Conservation (phyloP, 2,329 filamentous ascomycete species). For the Metarhizium anisopliae region DNA sequence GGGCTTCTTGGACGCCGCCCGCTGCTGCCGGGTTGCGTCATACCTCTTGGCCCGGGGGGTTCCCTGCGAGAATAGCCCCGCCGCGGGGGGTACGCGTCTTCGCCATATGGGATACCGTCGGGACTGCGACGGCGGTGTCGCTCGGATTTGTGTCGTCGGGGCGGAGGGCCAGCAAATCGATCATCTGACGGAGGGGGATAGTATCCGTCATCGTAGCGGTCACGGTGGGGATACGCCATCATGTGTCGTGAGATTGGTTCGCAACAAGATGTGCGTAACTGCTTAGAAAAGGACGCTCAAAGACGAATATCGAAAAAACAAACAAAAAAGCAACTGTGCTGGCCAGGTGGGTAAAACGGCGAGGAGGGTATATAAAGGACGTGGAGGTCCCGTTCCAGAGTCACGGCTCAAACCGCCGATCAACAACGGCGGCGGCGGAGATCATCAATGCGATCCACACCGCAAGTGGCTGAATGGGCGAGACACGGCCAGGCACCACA, state of each 20-base stretch:
- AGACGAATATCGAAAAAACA: neutral
- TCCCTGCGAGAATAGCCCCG: slow-evolving; percentile 7
- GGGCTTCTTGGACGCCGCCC: slow-evolving; percentile 9
- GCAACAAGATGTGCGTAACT: neutral
- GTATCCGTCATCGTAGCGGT: slow-evolving; percentile 17
- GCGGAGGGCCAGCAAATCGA: slow-evolving; percentile 4
- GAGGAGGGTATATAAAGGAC: neutral
- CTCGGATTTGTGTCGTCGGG: slow-evolving; percentile 16
- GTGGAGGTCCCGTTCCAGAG: neutral
- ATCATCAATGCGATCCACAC: neutral
- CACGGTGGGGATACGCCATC: slow-evolving; percentile 14
- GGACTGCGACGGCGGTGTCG: slow-evolving; percentile 10
- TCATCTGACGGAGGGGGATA: slow-evolving; percentile 5
- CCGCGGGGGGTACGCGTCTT: slow-evolving; percentile 7
- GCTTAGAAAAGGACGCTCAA: neutral
- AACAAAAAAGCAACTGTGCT: neutral
- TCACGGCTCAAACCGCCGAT: neutral
- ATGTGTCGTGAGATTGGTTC: neutral
- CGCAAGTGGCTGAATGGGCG: neutral
- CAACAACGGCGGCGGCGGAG: neutral
- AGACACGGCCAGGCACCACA: neutral
- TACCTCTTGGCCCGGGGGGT: slow-evolving; percentile 1
- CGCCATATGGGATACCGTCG: slow-evolving; percentile 3
- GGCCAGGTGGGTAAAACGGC: neutral
- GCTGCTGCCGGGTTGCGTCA: neutral